Base-by-base conservation (phyloP, 306 rosid species). In the Castanea mollissima region DNA sequence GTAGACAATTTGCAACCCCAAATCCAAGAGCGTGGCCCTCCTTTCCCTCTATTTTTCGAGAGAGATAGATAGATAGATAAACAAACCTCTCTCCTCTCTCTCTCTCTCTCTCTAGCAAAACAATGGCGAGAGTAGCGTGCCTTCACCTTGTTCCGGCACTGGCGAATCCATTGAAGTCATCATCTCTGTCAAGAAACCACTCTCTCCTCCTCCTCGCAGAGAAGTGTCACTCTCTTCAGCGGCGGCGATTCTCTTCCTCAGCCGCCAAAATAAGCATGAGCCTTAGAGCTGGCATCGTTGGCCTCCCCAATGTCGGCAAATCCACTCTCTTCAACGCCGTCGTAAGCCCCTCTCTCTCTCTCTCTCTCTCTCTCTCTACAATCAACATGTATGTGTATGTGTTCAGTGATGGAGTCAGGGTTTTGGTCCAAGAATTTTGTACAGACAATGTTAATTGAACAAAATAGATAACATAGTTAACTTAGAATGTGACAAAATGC, bases 261-360 rank as follows among this genome's bases (percentile, higher is more conserved):
- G 90, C 91, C 5, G 86, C 91, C 4, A 93, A 79, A 82, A 89
- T 93, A 56, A 89, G 99, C 91, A 95, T 91, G 99, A 95, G 94
- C 84, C 94, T 95, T 74, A 88, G 77, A 84, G 96, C 97, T 60
- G 99, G 99, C 72, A 93, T 95, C 59, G 99, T 95, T 68, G 99
- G 99, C 77, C 99, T 95, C 58, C 98, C 98, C 10, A 95, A 95
- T 80, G 99, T 95, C 73, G 99, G 99, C 51, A 95, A 91, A 80
- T 95, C 99, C 75, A 95, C 98, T 32, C 97, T 95, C 77, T 95
- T 95, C 89, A 95, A 93, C 75, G 99, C 98, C 78, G 98, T 95
- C 29, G 98, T 95, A 83, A 89, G 94, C 31, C 72, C 60, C 71
- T 20, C n/a, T n/a, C n/a, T n/a, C n/a, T 62, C 74, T 81, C 44